These are phyloP conservation scores for Hyphochytrium catenoides DNA, from an alignment of 352 stramenopile genomes.

Conservation along the genomic window DNA sequence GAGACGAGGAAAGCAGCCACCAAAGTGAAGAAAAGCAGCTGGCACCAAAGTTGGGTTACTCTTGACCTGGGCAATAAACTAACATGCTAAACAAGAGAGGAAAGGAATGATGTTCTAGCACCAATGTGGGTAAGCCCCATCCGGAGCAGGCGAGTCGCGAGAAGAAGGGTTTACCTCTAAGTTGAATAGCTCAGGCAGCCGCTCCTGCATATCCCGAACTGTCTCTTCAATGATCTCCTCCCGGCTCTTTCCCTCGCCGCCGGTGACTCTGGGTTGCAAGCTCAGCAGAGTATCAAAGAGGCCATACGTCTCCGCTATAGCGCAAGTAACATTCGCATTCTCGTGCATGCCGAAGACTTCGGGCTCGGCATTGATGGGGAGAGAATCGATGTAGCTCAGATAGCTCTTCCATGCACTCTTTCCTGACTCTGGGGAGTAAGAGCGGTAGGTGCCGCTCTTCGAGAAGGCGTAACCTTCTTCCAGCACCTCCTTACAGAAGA, in stretches of 20 bases:
- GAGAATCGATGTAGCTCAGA: conserved; percentile 73
- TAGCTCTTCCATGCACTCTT: conserved; percentile 31
- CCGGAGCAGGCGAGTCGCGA: too few species aligned
- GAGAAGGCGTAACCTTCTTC: conserved; percentile 20
- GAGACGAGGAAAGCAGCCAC: too few species aligned
- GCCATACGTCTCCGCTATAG: background rate
- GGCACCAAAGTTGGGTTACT: too few species aligned
- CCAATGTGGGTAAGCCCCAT: too few species aligned
- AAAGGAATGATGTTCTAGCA: too few species aligned
- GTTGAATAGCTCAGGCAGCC: conserved; percentile 32
- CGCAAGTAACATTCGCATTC: conserved; percentile 5
- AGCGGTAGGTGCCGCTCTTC: conserved; percentile 57
- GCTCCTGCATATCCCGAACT: conserved; percentile 31
- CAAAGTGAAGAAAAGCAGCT: too few species aligned
- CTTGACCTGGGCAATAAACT: too few species aligned
- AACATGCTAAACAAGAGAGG: too few species aligned
- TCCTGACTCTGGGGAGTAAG: conserved; percentile 34
- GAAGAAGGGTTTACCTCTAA: too few species aligned
- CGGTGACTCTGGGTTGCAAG: conserved; percentile 38
- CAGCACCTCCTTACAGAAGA: conserved; percentile 19
- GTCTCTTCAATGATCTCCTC: conserved; percentile 49
- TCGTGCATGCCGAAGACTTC: conserved; percentile 4
- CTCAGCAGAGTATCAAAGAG: conserved; percentile 2
- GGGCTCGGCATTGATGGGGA: conserved; percentile 61
- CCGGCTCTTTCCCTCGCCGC: conserved; percentile 30